These are phyloP conservation scores for Paraleonurus japonicus DNA, from an alignment of 257 asterid genomes.

Conservation along the genomic window DNA sequence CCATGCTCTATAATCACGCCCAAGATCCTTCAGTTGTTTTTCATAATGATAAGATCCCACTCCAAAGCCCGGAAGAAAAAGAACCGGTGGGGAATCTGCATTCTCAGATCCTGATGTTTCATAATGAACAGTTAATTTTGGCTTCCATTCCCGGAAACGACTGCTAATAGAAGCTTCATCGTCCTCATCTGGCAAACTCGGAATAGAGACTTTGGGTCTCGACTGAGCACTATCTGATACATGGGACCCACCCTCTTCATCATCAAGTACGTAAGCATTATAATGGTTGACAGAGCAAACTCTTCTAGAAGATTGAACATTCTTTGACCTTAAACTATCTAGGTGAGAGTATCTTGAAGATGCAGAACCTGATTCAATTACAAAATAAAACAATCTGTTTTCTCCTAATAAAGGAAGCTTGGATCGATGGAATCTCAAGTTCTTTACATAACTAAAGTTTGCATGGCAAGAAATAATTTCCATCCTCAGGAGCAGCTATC, in stretches of 20 bases:
- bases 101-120: conserved; percentile 77
- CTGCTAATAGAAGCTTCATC: conserved; percentile 57
- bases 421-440: conserved; percentile 26
- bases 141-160: conserved; percentile 85
- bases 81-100: conserved; percentile 62
- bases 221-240: conserved; percentile 35
- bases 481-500: conserved; percentile 44
- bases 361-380: conserved; percentile 21
- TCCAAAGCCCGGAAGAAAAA: conserved; percentile 94
- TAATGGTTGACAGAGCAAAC: conserved; percentile 28
- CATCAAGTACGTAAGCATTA: conserved; percentile 48
- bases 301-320: conserved; percentile 25
- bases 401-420: conserved; percentile 31
- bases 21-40: conserved; percentile 89
- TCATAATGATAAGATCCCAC: conserved; percentile 96
- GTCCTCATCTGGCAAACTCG: conserved; percentile 63
- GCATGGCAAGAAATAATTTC: conserved; percentile 50
- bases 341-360: conserved; percentile 28
- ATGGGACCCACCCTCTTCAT: conserved; percentile 35
- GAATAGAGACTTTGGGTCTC: conserved; percentile 61
- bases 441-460: conserved; percentile 35
- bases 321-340: conserved; percentile 32
- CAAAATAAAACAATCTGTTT: conserved; percentile 26
- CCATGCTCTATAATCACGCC: conserved; percentile 71
- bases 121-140: conserved; percentile 70